These are phyloP conservation scores for Candida montana DNA, from an alignment of 805 yeast genomes.

Conservation along the genomic window DNA sequence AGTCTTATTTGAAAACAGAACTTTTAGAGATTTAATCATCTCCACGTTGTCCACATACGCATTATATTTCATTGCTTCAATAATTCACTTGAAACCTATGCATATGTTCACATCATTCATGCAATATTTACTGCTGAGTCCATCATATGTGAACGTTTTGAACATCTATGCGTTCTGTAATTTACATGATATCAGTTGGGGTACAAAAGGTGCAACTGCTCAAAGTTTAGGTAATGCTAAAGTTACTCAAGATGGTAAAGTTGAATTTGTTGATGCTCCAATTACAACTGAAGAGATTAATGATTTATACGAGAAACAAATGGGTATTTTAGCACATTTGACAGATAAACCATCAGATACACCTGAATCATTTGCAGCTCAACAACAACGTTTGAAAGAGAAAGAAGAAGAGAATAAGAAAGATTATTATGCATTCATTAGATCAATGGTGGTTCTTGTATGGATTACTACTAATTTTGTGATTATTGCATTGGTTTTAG, in stretches of 20 bases:
- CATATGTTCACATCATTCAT: slow-evolving; percentile 85
- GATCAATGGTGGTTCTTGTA: slow-evolving; percentile 81
- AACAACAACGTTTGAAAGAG: slow-evolving; percentile 30
- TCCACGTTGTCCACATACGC: slow-evolving; percentile 81
- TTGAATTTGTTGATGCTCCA: slow-evolving; percentile 62
- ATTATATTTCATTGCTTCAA: slow-evolving; percentile 71
- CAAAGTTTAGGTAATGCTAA: slow-evolving; percentile 83
- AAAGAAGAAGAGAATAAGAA: slow-evolving; percentile 52
- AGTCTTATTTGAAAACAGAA: slow-evolving; percentile 53
- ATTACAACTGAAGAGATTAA: slow-evolving; percentile 75
- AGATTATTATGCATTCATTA: slow-evolving; percentile 82
- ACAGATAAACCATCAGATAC: slow-evolving; percentile 23
- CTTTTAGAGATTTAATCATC: slow-evolving; percentile 83
- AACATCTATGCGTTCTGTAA: slow-evolving; percentile 95
- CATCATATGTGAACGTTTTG: slow-evolving; percentile 84
- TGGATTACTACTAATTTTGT: slow-evolving; percentile 89
- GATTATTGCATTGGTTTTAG: slow-evolving; percentile 75
- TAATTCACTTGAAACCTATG: slow-evolving; percentile 84
- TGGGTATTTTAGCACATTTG: slow-evolving; percentile 46
- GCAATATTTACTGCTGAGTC: slow-evolving; percentile 80
- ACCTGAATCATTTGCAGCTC: slow-evolving; percentile 25
- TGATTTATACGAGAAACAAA: slow-evolving; percentile 58
- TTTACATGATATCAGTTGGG: slow-evolving; percentile 96
- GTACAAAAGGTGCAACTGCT: slow-evolving; percentile 80
- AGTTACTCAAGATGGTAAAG: slow-evolving; percentile 57